Percentiles rank a stretch among this genome's conserved stretches.
These are phyloP conservation scores for Aegle marmelos DNA, from an alignment of 345 rosid genomes.

Conservation along the genomic window DNA sequence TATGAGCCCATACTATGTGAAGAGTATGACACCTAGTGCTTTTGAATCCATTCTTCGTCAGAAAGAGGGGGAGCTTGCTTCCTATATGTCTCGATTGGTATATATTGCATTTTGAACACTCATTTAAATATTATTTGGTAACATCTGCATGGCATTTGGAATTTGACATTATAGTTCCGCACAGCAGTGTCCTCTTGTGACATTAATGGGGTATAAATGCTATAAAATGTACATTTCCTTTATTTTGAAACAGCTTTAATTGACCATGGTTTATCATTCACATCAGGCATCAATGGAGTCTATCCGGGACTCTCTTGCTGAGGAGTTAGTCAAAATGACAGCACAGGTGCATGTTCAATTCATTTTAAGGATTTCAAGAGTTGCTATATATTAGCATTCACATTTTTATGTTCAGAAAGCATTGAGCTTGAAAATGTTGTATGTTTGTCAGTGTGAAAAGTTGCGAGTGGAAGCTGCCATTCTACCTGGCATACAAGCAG, in stretches of 20 bases:
- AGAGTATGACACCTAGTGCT: constrained; percentile 91
- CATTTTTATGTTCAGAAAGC: constrained; percentile 1
- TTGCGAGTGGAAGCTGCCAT: constrained; percentile 63
- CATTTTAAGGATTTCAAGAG: not conserved
- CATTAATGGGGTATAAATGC: not conserved
- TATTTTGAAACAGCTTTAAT: constrained; percentile 1
- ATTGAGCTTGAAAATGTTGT: constrained; percentile 14
- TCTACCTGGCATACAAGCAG: constrained; percentile 82
- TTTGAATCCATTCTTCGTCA: constrained; percentile 94
- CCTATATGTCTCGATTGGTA: constrained; percentile 98
- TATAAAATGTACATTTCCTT: not conserved
- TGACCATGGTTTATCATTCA: not conserved
- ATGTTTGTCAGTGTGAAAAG: constrained; percentile 74
- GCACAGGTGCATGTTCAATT: constrained; percentile 54
- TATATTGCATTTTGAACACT: constrained; percentile 17
- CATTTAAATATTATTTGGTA: not conserved
- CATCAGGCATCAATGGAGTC: constrained; percentile 89
- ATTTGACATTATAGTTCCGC: not conserved
- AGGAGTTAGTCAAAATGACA: constrained; percentile 95
- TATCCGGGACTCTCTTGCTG: constrained; percentile 95
- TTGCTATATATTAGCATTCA: not conserved
- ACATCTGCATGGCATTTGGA: not conserved
- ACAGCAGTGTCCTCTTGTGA: not conserved
- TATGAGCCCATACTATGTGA: constrained; percentile 80
- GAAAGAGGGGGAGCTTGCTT: constrained; percentile 99